These are phyloP conservation scores for Phytophthora pisi DNA, from an alignment of 352 stramenopile species.

Conservation along the genomic window DNA sequence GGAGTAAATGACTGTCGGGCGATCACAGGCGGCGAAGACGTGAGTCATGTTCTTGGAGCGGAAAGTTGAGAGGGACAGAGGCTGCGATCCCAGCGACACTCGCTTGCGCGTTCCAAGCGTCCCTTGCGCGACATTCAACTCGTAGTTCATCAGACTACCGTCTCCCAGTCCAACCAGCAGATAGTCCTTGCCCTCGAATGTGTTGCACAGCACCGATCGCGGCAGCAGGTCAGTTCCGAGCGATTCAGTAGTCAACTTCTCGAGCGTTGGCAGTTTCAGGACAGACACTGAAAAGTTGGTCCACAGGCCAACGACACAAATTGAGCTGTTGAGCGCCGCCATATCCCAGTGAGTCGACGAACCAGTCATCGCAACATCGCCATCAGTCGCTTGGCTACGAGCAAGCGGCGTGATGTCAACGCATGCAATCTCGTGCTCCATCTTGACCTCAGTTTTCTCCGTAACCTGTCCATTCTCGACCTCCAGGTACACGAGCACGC, in stretches of 20 bases:
- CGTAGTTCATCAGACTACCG: constrained; percentile 94
- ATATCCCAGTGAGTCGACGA: constrained; percentile 63
- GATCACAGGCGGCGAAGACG: constrained; percentile 97
- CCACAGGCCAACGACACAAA: constrained; percentile 92
- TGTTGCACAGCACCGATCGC: constrained; percentile 89
- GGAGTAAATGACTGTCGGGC: constrained; percentile 97
- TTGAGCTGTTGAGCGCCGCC: constrained; percentile 48
- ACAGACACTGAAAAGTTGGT: constrained; percentile 93
- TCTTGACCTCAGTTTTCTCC: constrained; percentile 62
- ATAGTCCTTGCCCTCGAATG: constrained; percentile 88
- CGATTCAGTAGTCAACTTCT: constrained; percentile 63
- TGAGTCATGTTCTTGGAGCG: constrained; percentile 92
- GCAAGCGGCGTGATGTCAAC: constrained; percentile 87
- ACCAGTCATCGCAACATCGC: constrained; percentile 67
- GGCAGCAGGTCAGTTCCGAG: constrained; percentile 86
- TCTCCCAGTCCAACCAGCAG: constrained; percentile 97
- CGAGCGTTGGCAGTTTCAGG: constrained; percentile 80
- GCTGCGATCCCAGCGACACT: constrained; percentile 94
- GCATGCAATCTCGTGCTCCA: constrained; percentile 96
- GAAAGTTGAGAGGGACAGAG: constrained; percentile 94
- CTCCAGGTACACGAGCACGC: constrained; percentile 91
- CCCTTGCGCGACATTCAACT: constrained; percentile 59
- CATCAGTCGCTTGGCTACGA: constrained; percentile 31
- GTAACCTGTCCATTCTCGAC: constrained; percentile 63
- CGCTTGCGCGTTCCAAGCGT: constrained; percentile 90